These are phyloP conservation scores for Talaromyces verruculosus DNA, from an alignment of 2,329 filamentous ascomycete species.

Conservation along the genomic window DNA sequence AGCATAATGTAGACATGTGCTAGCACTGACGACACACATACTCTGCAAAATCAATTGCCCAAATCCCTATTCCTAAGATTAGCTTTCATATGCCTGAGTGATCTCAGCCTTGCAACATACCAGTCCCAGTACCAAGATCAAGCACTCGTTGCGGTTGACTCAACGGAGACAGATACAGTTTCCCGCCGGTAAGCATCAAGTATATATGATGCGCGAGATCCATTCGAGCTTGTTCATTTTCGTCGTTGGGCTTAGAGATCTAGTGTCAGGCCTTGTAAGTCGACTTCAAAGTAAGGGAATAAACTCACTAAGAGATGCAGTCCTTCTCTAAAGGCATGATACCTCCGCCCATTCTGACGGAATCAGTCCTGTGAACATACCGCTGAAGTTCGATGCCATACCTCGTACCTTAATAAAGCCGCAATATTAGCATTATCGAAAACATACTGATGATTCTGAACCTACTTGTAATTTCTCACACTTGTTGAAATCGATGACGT, in stretches of 20 bases:
- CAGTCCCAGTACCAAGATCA: conserved; percentile 40
- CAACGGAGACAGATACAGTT: conserved; percentile 23
- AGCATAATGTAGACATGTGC: neutral
- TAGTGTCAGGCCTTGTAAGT: neutral
- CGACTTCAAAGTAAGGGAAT: neutral
- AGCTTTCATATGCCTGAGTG: neutral
- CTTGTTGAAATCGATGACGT: conserved; percentile 22
- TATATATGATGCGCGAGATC: conserved; percentile 31
- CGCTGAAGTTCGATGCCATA: neutral
- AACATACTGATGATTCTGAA: neutral
- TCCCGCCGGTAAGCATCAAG: conserved; percentile 24
- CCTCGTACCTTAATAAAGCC: conserved; percentile 19
- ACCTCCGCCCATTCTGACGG: conserved; percentile 31
- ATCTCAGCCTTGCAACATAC: neutral
- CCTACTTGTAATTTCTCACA: conserved; percentile 24
- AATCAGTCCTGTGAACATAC: neutral
- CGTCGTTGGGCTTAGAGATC: conserved; percentile 26
- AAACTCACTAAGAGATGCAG: conserved; percentile 24
- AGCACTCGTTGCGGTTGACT: conserved; percentile 30
- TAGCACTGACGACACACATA: neutral
- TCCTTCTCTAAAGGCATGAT: conserved; percentile 29
- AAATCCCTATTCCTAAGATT: conserved; percentile 30
- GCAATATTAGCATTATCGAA: neutral
- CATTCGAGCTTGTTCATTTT: conserved; percentile 28
- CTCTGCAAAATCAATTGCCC: conserved; percentile 43